phyloP scores from a whole-genome alignment of 129 eudicot genomes.

The Ambrosia artemisiifolia region DNA sequence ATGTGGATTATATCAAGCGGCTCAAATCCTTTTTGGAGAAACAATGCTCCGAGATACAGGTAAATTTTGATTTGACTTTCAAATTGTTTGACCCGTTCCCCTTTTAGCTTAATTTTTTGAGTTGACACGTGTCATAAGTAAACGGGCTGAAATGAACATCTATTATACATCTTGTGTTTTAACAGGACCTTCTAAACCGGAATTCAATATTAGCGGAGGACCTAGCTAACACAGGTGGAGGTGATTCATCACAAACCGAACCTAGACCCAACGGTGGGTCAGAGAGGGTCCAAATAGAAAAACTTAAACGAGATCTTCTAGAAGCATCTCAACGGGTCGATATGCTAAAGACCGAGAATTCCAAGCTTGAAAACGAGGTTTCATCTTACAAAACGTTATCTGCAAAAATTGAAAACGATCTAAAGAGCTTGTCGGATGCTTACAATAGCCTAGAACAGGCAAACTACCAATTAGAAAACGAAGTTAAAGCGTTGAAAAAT shows the following conservation, averaged over 20 bases:
- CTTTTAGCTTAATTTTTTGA: not conserved
- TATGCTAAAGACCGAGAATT: conserved; percentile 53
- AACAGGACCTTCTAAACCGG: conserved; percentile 74
- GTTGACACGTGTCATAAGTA: not conserved
- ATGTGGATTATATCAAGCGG: conserved; percentile 63
- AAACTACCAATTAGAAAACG: conserved; percentile 67
- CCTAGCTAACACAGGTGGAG: conserved; percentile 56
- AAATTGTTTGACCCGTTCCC: not conserved
- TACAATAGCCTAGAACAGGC: conserved; percentile 85
- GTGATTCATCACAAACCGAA: conserved; percentile 45
- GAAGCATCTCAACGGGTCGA: conserved; percentile 62
- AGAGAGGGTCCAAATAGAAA: conserved; percentile 63
- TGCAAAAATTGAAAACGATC: conserved; percentile 58
- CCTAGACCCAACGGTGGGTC: conserved; percentile 42
- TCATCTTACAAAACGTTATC: conserved; percentile 45
- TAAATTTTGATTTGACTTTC: conserved; percentile 19
- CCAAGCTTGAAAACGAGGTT: conserved; percentile 51
- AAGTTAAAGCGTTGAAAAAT: conserved; percentile 50
- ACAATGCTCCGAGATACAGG: conserved; percentile 89
- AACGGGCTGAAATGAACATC: not conserved
- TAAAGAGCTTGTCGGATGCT: conserved; percentile 83
- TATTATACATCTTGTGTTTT: not conserved
- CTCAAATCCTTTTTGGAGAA: conserved; percentile 68
- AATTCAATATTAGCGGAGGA: conserved; percentile 67
- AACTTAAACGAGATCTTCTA: conserved; percentile 57